Evolutionary conservation across 1,284 basidiomycete genomes (phyloP).

Genomic region (Pseudozyma pruni): DNA sequence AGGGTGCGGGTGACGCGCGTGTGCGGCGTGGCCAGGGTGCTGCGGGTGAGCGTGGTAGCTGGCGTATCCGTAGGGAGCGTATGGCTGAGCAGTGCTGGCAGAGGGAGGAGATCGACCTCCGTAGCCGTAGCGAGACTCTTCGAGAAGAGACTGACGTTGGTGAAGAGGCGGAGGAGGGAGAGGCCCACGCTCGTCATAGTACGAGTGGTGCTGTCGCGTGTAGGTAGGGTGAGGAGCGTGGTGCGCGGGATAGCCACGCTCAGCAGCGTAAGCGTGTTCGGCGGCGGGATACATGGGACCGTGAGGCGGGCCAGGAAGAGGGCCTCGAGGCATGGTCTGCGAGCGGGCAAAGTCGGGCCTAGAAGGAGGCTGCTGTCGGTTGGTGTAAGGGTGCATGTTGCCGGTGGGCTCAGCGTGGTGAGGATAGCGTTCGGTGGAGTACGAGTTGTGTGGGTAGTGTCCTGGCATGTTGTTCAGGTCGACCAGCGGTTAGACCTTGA

Average conservation of each 20-base stretch:
- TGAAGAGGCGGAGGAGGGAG: slow-evolving; percentile 43
- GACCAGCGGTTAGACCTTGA: not conserved
- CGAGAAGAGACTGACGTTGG: slow-evolving; percentile 21
- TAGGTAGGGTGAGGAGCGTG: slow-evolving; percentile 31
- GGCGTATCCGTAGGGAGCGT: slow-evolving; percentile 18
- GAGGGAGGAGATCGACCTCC: slow-evolving; percentile 19
- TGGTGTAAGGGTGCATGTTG: slow-evolving; percentile 26
- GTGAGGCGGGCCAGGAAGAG: slow-evolving; percentile 30
- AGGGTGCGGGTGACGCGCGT: slow-evolving; percentile 20
- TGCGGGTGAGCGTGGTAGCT: slow-evolving; percentile 22
- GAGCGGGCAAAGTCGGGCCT: slow-evolving; percentile 42
- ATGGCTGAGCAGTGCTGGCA: slow-evolving; percentile 14
- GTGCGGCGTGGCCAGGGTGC: slow-evolving; percentile 14
- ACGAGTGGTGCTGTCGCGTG: slow-evolving; percentile 42
- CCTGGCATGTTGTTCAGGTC: slow-evolving; percentile 17
- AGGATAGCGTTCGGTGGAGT: slow-evolving; percentile 26
- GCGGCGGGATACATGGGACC: slow-evolving; percentile 36
- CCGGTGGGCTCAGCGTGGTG: slow-evolving; percentile 14
- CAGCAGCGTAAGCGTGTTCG: slow-evolving; percentile 10
- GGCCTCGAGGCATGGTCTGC: slow-evolving; percentile 32
- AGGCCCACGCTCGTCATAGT: slow-evolving; percentile 45
- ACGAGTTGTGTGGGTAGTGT: slow-evolving; percentile 18
- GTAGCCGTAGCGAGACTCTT: slow-evolving; percentile 30
- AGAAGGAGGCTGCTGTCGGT: slow-evolving; percentile 9
- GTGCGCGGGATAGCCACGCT: slow-evolving; percentile 29